Evolutionary conservation across 805 yeast genomes (phyloP).

Genomic region (Wickerhamomyces bovis): DNA sequence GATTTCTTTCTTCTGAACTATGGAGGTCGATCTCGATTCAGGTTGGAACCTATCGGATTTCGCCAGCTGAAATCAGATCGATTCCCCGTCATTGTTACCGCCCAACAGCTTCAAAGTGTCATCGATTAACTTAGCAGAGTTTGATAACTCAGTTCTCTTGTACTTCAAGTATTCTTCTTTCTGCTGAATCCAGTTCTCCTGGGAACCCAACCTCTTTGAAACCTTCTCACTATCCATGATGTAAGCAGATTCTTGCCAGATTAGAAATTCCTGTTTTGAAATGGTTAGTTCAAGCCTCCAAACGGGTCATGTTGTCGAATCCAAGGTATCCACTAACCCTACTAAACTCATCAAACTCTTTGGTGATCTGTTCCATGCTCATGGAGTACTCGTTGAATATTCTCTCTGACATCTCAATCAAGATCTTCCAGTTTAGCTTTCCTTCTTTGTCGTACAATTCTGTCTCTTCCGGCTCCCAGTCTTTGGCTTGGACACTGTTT

Average conservation of each 20-base stretch:
- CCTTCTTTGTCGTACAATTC: not conserved
- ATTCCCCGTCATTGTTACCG: not conserved
- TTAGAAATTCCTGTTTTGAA: conserved; percentile 14
- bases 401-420: conserved; percentile 13
- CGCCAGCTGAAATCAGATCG: not conserved
- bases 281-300: conserved; percentile 1
- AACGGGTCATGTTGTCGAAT: no score
- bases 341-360: conserved; percentile 19
- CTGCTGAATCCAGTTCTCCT: conserved; percentile 20
- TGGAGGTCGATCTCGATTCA: no score
- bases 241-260: conserved; percentile 25
- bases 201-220: conserved; percentile 10
- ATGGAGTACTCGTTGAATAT: conserved; percentile 17
- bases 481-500: not conserved
- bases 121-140: conserved; percentile 21
- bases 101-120: conserved; percentile 17
- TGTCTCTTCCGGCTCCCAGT: not conserved
- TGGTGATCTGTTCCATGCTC: conserved; percentile 17
- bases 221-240: conserved; percentile 20
- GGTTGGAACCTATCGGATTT: no score
- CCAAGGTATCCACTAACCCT: conserved; percentile 8
- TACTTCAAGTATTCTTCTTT: conserved; percentile 17
- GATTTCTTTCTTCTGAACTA: no score
- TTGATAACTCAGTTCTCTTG: conserved; percentile 17
- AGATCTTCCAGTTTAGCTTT: conserved; percentile 11